phyloP scores from a whole-genome alignment of 108 stramenopile species.

The Skeletonema marinoi region DNA sequence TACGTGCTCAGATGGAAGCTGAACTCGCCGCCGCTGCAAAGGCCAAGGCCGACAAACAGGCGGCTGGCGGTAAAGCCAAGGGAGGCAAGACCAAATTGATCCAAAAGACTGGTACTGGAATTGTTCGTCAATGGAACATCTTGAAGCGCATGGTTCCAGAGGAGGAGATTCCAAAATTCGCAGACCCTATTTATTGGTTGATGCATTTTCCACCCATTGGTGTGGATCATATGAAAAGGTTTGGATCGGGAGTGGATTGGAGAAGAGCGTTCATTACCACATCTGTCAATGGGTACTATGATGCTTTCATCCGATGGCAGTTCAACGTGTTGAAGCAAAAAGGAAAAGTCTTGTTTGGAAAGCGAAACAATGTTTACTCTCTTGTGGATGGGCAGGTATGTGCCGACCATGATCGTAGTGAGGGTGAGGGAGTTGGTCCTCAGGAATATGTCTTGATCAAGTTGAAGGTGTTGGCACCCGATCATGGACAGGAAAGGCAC shows the following conservation, averaged over 20 bases:
- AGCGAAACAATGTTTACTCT: conserved; percentile 95
- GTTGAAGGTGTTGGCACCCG: conserved; percentile 85
- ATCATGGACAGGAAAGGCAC: conserved; percentile 77
- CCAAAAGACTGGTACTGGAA: conserved; percentile 92
- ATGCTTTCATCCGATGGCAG: conserved; percentile 97
- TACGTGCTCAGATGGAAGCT: conserved; percentile 83
- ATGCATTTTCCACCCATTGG: conserved; percentile 96
- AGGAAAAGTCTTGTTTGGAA: conserved; percentile 91
- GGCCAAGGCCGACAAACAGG: conserved; percentile 57
- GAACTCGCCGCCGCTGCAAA: conserved; percentile 68
- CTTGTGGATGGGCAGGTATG: conserved; percentile 97
- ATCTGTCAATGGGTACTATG: conserved; percentile 95
- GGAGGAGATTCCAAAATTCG: conserved; percentile 83
- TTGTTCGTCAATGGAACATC: conserved; percentile 96
- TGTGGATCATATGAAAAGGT: conserved; percentile 86
- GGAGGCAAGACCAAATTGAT: conserved; percentile 87
- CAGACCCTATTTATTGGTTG: conserved; percentile 95
- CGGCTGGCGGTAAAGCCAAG: conserved; percentile 84
- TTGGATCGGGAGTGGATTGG: conserved; percentile 97
- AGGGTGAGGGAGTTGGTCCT: conserved; percentile 97
- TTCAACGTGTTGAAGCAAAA: conserved; percentile 86
- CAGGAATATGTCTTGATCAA: conserved; percentile 99
- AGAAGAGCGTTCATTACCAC: conserved; percentile 97
- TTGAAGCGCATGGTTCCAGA: conserved; percentile 85
- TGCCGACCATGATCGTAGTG: conserved; percentile 97